Evolutionary conservation across 1,284 basidiomycete species (phyloP).

Genomic region (Pyrrhoderma noxium): DNA sequence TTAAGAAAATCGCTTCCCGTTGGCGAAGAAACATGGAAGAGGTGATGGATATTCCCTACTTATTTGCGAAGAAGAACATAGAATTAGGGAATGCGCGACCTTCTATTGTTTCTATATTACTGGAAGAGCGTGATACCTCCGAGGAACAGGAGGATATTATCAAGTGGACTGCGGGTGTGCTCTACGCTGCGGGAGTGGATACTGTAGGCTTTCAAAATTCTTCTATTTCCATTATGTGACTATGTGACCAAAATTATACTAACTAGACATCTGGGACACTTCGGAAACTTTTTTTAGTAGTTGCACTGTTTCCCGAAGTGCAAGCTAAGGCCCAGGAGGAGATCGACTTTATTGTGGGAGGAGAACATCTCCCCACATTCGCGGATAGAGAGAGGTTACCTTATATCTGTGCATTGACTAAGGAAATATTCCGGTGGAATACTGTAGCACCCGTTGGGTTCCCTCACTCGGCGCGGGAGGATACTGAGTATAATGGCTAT

Average conservation of each 20-base stretch:
- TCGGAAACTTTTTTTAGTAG: conserved; percentile 30
- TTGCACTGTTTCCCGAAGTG: conserved; percentile 33
- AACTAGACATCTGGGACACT: background rate
- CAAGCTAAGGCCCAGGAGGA: conserved; percentile 35
- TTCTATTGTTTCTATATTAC: no score
- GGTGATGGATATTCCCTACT: conserved; percentile 8
- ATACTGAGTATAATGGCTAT: conserved; percentile 19
- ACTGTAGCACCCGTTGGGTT: conserved; percentile 24
- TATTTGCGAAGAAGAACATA: no score
- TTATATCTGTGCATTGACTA: conserved; percentile 35
- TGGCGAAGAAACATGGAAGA: conserved; percentile 13
- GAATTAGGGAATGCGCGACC: no score
- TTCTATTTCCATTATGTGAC: no score
- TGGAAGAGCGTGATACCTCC: no score
- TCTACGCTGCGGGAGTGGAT: conserved; percentile 7
- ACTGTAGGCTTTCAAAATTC: conserved; percentile 1
- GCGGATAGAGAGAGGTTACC: conserved; percentile 32
- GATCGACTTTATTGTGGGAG: conserved; percentile 32
- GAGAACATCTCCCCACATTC: conserved; percentile 34
- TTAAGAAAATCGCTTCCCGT: conserved; percentile 12
- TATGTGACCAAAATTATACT: no score
- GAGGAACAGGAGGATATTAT: background rate
- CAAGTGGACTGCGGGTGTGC: background rate
- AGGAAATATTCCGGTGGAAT: conserved; percentile 36
- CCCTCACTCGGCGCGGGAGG: conserved; percentile 5